Conservation (phyloP, 73 alveolate species). For the Blepharisma stoltei region DNA sequence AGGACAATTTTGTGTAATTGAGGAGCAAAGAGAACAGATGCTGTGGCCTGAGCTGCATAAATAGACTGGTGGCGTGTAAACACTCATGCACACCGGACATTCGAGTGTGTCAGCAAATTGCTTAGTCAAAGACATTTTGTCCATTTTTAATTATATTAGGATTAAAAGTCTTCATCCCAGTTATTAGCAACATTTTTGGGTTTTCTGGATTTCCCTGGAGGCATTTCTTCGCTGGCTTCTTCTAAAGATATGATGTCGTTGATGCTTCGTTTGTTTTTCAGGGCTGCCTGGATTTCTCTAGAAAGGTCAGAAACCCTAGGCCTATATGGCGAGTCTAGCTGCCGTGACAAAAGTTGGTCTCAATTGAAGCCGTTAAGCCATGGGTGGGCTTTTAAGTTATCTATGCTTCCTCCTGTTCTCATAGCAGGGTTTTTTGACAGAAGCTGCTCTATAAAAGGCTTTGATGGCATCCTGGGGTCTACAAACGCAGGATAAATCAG, state of each 20-base stretch:
- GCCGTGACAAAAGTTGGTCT: not conserved
- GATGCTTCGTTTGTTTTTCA: not conserved
- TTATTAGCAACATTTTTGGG: not conserved
- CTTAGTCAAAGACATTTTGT: no score
- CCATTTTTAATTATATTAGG: no score
- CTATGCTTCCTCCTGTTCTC: conserved; percentile 11
- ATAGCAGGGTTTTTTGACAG: conserved; percentile 5
- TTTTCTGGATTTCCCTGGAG: not conserved
- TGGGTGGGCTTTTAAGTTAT: not conserved
- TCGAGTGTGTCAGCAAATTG: not conserved
- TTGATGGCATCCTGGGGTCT: conserved; percentile 1
- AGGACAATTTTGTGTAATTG: not conserved
- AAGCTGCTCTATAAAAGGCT: conserved; percentile 9
- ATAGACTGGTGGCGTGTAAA: conserved; percentile 28
- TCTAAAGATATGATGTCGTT: not conserved
- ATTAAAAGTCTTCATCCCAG: conserved; percentile 26
- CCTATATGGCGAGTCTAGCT: not conserved
- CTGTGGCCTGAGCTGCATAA: conserved; percentile 19
- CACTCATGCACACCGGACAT: conserved; percentile 11
- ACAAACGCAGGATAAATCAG: conserved; percentile 5
- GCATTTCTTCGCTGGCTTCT: conserved; percentile 12
- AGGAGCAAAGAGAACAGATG: conserved; percentile 24
- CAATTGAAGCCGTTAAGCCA: conserved; percentile 8
- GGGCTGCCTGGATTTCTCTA: conserved; percentile 9
- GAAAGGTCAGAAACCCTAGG: conserved; percentile 13